phyloP scores from a whole-genome alignment of 2,329 filamentous ascomycete genomes.

The Arthrobotrys entomopaga region DNA sequence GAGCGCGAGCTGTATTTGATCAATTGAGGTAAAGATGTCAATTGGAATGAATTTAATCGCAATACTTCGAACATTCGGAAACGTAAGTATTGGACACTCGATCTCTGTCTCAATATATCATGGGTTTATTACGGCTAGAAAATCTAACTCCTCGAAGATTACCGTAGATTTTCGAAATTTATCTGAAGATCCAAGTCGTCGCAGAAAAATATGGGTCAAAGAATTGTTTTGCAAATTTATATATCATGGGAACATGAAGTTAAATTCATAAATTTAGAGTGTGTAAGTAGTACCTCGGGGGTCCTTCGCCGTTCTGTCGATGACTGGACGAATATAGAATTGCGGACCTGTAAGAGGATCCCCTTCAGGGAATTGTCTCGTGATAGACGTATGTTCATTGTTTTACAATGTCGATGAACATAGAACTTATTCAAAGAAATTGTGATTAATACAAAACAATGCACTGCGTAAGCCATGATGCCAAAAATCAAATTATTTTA shows the following conservation, averaged over 20 bases:
- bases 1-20: neutral
- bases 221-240: neutral
- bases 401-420: constrained; percentile 27
- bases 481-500: constrained; percentile 30
- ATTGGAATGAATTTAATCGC: constrained; percentile 4
- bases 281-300: neutral
- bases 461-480: constrained; percentile 5
- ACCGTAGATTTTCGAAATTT: constrained; percentile 16
- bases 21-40: neutral
- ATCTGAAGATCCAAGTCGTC: neutral
- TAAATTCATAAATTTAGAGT: neutral
- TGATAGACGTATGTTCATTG: constrained; percentile 8
- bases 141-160: constrained; percentile 24
- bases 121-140: constrained; percentile 23
- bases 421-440: constrained; percentile 13
- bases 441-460: constrained; percentile 16
- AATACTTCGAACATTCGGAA: constrained; percentile 23
- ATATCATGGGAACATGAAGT: neutral
- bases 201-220: neutral
- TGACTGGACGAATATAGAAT: neutral
- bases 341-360: neutral
- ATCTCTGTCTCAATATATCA: constrained; percentile 33
- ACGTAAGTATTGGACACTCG: constrained; percentile 13
- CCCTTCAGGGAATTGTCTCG: neutral
- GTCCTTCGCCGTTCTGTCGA: neutral